phyloP scores from a whole-genome alignment of 371 early-diverging fungal genomes.

The Ecytonucleospora hepatopenaei region DNA sequence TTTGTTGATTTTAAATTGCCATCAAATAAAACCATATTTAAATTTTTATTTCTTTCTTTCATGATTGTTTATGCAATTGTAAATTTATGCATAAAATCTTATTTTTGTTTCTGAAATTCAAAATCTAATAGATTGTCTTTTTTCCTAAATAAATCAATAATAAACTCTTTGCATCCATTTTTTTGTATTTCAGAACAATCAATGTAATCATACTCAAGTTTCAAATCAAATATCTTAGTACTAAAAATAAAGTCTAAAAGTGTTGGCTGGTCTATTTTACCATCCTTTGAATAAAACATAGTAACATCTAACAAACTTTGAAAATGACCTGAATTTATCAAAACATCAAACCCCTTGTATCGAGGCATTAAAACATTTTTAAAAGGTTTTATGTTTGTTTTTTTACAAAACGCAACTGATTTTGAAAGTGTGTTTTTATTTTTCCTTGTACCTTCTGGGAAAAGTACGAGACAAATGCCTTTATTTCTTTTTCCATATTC shows the following conservation, averaged over 20 bases:
- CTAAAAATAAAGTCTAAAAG: conserved; percentile 35
- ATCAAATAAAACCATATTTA: too few species aligned
- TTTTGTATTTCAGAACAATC: conserved; percentile 18
- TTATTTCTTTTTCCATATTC: conserved; percentile 8
- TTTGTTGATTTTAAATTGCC: too few species aligned
- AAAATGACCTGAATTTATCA: too few species aligned
- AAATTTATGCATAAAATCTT: not conserved
- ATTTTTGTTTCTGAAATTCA: not conserved
- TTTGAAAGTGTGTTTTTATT: conserved; percentile 30
- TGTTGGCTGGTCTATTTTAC: too few species aligned
- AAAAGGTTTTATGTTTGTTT: conserved; percentile 60
- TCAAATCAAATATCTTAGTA: conserved; percentile 16
- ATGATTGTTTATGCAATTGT: not conserved
- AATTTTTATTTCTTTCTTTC: too few species aligned
- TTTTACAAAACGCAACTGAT: conserved; percentile 60
- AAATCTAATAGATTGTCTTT: conserved; percentile 49
- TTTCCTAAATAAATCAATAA: conserved; percentile 41
- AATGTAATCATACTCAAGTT: conserved; percentile 27
- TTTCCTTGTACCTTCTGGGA: conserved; percentile 55
- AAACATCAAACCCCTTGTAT: conserved; percentile 69
- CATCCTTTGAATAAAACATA: conserved; percentile 38
- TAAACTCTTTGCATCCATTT: conserved; percentile 31
- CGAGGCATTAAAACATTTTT: conserved; percentile 66
- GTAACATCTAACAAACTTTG: conserved; percentile 53
- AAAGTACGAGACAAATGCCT: conserved; percentile 47